Evolutionary conservation across 768 basidiomycete species (phyloP), one percentile per base, ranked within the genome.

Genomic region (Lentinula boryana): DNA sequence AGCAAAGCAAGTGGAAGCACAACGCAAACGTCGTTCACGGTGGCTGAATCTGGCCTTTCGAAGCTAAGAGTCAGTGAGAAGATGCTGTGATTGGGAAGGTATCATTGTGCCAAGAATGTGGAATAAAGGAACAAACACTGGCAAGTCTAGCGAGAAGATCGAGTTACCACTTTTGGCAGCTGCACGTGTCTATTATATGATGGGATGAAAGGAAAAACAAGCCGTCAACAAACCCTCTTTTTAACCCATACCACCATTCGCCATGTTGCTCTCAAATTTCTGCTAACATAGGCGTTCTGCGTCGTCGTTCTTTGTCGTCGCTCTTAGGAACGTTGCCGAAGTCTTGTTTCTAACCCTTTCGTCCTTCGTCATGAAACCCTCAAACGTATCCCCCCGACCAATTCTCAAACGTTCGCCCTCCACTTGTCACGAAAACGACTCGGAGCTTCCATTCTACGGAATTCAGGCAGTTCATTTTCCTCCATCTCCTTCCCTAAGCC

Each of bases 371-470:
- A 46, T 48, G 57, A 50, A 58, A 27, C 33, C 56, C 43, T 46
- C 55, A 21, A 44, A 27, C 27, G 55, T 76, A 71, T 69, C 74
- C 48, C 83, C 81, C 46, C 78, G 82, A 62, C 83, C 85, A 59
- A 86, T 86, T 63, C 79, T 86, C 73, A 87, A 87, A 68, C 81
- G 78, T 40, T 66, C 73, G 48, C 64, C 72, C 38, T 60, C 70
- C 55, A 50, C 68, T 62, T 62, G 70, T 56, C 43, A 63, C 63
- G 60, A 57, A 51, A 64, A 64, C 41, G 43, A 60, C 59, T 63
- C 61, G 56, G 53, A 48, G 62, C 21, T 59, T 60, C 60, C 67
- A 65, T 63, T 63, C 63, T 63, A 71, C 68, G 62, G 66, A 64
- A 67, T 71, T 60, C 68, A 74, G 61, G 75, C 66, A 3, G 80